Evolutionary conservation across 1,139 yeast genomes (phyloP).

Genomic region (Candida tetrigidarum): DNA sequence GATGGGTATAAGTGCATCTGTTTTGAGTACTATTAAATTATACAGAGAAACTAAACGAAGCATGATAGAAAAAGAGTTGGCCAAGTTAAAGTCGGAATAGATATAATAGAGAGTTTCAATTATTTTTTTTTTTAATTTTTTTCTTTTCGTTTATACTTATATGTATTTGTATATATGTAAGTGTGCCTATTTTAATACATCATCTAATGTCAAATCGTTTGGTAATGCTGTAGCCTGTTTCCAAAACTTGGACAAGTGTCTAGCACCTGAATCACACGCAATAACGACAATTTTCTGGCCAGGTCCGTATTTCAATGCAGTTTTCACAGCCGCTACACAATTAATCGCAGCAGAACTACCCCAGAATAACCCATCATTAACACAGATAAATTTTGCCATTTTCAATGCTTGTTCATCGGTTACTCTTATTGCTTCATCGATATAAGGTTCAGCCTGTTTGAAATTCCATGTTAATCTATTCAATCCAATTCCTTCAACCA

Average conservation of each 20-base stretch:
- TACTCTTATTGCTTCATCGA: conserved; percentile 83
- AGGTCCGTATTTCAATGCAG: conserved; percentile 60
- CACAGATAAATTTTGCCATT: conserved; percentile 86
- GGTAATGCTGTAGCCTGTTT: conserved; percentile 55
- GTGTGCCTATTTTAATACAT: conserved; percentile 23
- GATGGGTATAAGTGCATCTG: conserved; percentile 52
- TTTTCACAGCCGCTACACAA: conserved; percentile 83
- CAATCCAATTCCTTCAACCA: conserved; percentile 92
- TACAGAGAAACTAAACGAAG: conserved; percentile 44
- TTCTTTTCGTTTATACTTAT: not conserved
- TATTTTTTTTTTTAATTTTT: not conserved
- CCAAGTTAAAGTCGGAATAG: conserved; percentile 11
- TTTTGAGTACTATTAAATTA: conserved; percentile 42
- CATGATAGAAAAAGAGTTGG: conserved; percentile 24
- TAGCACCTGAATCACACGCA: conserved; percentile 89
- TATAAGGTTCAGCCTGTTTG: conserved; percentile 64
- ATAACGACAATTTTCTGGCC: conserved; percentile 83
- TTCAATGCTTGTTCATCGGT: conserved; percentile 77
- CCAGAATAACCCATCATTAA: conserved; percentile 85
- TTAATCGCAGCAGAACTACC: conserved; percentile 94
- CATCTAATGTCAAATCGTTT: conserved; percentile 33
- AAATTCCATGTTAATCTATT: conserved; percentile 87
- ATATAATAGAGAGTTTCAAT: not conserved
- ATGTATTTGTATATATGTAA: not conserved
- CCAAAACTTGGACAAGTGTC: conserved; percentile 95